Percentiles rank a stretch among this genome's conserved stretches.
phyloP scores from a whole-genome alignment of 768 basidiomycete species.

The Auricularia sp. region DNA sequence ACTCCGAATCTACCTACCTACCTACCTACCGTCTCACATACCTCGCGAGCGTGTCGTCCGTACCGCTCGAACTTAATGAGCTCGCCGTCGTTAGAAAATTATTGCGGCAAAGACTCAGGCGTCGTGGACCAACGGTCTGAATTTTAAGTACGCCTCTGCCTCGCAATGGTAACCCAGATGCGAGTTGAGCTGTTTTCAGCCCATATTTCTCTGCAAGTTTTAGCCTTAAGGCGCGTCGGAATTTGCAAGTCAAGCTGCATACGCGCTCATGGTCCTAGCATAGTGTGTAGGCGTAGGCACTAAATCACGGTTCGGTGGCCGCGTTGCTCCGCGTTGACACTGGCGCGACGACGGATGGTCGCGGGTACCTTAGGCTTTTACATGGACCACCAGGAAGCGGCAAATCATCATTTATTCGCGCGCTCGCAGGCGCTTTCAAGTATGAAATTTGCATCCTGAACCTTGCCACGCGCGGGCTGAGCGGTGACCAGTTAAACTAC shows the following conservation, averaged over 20 bases:
- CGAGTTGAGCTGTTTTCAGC: slow-evolving; percentile 31
- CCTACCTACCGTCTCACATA: too few relatives aligned
- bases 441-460: slow-evolving; percentile 97
- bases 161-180: background rate
- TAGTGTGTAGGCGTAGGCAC: too few relatives aligned
- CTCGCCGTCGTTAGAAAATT: too few relatives aligned
- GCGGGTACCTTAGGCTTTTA: slow-evolving; percentile 20
- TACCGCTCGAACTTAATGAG: too few relatives aligned
- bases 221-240: slow-evolving; percentile 73
- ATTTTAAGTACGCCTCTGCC: background rate
- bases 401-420: slow-evolving; percentile 97
- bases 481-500: slow-evolving; percentile 93
- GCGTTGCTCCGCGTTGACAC: background rate
- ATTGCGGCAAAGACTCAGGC: background rate
- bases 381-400: slow-evolving; percentile 97
- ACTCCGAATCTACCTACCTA: too few relatives aligned
- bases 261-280: background rate
- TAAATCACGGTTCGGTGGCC: background rate
- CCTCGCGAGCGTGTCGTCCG: too few relatives aligned
- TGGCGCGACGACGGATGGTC: background rate
- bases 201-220: slow-evolving; percentile 98
- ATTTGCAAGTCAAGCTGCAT: too few relatives aligned
- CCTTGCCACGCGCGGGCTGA: slow-evolving; percentile 88
- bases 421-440: slow-evolving; percentile 79
- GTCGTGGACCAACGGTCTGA: background rate